phyloP scores from a whole-genome alignment of 306 rosid species.

The Inga oerstediana region DNA sequence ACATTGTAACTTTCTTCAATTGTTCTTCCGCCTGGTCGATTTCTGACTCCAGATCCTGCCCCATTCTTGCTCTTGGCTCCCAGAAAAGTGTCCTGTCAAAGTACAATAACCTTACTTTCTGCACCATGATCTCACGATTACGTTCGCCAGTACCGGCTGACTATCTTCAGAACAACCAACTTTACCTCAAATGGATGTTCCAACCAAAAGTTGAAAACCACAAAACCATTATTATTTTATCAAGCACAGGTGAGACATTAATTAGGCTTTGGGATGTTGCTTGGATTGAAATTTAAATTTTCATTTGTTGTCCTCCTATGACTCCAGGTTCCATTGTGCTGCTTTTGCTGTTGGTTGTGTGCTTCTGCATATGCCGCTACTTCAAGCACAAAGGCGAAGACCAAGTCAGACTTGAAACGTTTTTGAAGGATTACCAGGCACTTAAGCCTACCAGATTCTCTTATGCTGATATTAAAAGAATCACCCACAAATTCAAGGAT shows the following conservation, averaged over 20 bases:
- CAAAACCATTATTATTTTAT: not conserved
- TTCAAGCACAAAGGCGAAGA: slow-evolving; percentile 30
- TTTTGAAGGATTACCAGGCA: slow-evolving; percentile 41
- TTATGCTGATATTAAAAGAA: slow-evolving; percentile 43
- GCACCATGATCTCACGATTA: slow-evolving; percentile 12
- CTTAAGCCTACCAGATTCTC: slow-evolving; percentile 44
- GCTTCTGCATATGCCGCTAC: not conserved
- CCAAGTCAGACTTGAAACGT: slow-evolving; percentile 33
- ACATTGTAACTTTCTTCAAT: slow-evolving; percentile 23
- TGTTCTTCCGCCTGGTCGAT: slow-evolving; percentile 11
- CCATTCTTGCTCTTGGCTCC: not conserved
- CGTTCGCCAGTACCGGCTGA: not conserved
- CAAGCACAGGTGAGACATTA: slow-evolving; percentile 4
- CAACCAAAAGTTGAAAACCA: not conserved
- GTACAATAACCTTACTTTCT: not conserved
- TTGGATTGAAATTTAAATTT: not conserved
- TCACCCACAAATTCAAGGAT: slow-evolving; percentile 39
- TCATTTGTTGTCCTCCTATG: not conserved
- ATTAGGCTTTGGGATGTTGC: not conserved
- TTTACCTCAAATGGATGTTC: too few relatives aligned
- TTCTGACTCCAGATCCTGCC: not conserved
- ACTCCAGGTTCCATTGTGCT: slow-evolving; percentile 6
- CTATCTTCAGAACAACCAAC: accelerated
- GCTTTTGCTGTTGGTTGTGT: not conserved
- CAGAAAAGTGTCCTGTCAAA: not conserved